Conservation (phyloP, 2,329 filamentous ascomycete genomes). For the Colletotrichum gigasporum region DNA sequence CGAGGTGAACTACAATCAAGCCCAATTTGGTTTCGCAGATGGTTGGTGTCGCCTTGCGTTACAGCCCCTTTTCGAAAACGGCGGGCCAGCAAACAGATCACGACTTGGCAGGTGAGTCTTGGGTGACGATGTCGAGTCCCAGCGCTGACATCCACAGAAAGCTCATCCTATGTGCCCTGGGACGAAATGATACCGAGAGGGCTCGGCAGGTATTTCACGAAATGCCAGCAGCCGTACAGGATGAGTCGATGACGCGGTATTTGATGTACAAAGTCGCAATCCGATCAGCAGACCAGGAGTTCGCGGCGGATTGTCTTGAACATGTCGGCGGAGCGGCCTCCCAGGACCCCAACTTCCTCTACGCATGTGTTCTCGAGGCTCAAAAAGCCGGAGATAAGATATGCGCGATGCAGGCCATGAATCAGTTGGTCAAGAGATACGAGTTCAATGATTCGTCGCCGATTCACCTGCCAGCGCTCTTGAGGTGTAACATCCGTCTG, state of each 20-base stretch:
- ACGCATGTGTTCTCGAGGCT: slow-evolving; percentile 83
- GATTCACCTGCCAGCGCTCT: slow-evolving; percentile 46
- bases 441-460: slow-evolving; percentile 32
- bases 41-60: slow-evolving; percentile 78
- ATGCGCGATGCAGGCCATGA: slow-evolving; percentile 57
- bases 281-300: slow-evolving; percentile 62
- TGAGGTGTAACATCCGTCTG: slow-evolving; percentile 63
- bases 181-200: slow-evolving; percentile 60
- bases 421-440: slow-evolving; percentile 42
- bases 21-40: slow-evolving; percentile 64
- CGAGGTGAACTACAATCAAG: slow-evolving; percentile 65
- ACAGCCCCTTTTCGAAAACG: slow-evolving; percentile 72
- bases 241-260: slow-evolving; percentile 75
- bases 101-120: slow-evolving; percentile 71
- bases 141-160: slow-evolving; percentile 63
- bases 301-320: slow-evolving; percentile 72
- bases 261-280: slow-evolving; percentile 80
- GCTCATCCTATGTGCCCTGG: slow-evolving; percentile 74
- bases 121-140: not conserved
- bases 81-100: slow-evolving; percentile 71
- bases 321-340: slow-evolving; percentile 62
- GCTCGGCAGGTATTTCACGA: slow-evolving; percentile 65
- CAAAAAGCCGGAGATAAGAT: slow-evolving; percentile 70
- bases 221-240: slow-evolving; percentile 67
- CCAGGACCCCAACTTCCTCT: slow-evolving; percentile 72